Conservation (phyloP, 371 early-diverging fungal species). For the Rhizopus stolonifer region DNA sequence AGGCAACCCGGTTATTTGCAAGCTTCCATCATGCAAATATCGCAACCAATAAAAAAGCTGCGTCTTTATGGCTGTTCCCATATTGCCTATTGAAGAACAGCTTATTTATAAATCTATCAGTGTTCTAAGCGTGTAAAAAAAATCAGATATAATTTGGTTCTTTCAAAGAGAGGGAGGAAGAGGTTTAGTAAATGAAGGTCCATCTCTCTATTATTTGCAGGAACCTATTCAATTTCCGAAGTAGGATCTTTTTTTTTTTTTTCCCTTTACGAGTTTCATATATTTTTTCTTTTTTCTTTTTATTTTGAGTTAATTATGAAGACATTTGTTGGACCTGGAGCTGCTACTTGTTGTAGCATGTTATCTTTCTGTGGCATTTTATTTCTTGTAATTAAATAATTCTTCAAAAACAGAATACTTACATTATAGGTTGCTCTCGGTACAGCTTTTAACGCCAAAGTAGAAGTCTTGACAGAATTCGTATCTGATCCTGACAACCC, state of each 20-base stretch:
- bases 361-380: constrained; percentile 30
- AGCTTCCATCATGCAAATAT: too few species aligned
- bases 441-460: constrained; percentile 61
- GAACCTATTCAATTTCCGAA: not conserved
- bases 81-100: too few species aligned
- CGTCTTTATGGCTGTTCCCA: too few species aligned
- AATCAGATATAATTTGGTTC: too few species aligned
- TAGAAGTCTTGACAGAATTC: constrained; percentile 63
- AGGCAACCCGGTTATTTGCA: too few species aligned
- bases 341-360: constrained; percentile 26
- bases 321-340: constrained; percentile 31
- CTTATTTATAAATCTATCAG: too few species aligned
- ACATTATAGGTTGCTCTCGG: constrained; percentile 56
- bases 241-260: not conserved
- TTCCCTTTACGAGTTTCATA: constrained; percentile 2
- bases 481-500: constrained; percentile 66
- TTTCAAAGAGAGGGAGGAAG: too few species aligned
- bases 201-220: too few species aligned
- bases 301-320: constrained; percentile 15
- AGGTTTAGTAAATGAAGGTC: too few species aligned
- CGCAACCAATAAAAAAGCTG: too few species aligned
- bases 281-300: not conserved
- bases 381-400: constrained; percentile 26
- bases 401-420: constrained; percentile 2
- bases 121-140: too few species aligned